Base-by-base conservation (phyloP, 768 basidiomycete species). In the Pulveroboletus ravenelii region DNA sequence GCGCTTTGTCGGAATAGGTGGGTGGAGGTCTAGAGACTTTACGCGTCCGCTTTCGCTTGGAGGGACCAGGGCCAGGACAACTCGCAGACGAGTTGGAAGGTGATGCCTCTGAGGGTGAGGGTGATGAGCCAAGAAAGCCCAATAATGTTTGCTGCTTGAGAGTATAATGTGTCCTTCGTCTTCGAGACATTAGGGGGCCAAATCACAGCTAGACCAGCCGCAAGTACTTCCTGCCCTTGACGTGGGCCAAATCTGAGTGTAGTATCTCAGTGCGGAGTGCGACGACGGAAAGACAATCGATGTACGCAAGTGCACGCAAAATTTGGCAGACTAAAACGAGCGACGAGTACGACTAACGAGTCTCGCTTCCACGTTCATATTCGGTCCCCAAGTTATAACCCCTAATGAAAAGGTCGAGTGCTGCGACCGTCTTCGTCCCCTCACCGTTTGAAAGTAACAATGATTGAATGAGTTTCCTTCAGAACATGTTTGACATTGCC, bases 101-200 rank as follows among this genome's bases (percentile, higher is more conserved):
- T n/a, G 64, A 56, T 2, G 25, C 25, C 25, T 27, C 25, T 27
- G 25, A 27, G 2, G 58, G 45, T 13, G 61, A 54, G 20, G 67
- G 56, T 14, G 71, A 65, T 2, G 74, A 63, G 27, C 50, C 50
- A 15, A 72, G 52, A 48, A 66, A 69, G 14, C 63, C 64, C 32
- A 70, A 54, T 2, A 82, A 62, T n/a, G 77, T 76, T 25, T 67
- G 67, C 60, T 82, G 81, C 42, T 62, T 75, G 31, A 71, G 71
- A 5, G 67, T 40, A 30, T 53, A 20, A 56, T 2, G 6, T 42
- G 48, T 10, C 41, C 14, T 34, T 39, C 17, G 57, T 37, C 25
- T 44, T 17, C 7, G 55, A 38, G 57, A 9, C 55, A 56, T 56
- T 12, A 18, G 13, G 8, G n/a, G 13, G 17, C 10, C 12, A 17